Base-by-base conservation (phyloP, 2,329 filamentous ascomycete species). In the Fusarium nygamai region DNA sequence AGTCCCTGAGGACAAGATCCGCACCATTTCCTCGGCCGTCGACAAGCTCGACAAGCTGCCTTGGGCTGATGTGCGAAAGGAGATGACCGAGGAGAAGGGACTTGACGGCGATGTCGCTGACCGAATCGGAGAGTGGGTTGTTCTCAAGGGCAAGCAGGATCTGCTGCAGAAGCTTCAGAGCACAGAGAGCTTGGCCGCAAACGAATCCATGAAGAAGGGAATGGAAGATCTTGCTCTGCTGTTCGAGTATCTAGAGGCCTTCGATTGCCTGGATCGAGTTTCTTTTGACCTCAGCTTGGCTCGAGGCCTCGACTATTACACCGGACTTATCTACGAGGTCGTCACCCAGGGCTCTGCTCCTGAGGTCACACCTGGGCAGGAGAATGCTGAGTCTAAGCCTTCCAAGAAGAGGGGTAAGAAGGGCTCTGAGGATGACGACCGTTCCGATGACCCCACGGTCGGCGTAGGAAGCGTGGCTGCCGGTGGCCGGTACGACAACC, bases 41-140 rank as follows among this genome's bases (percentile, higher is more conserved):
- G 96, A 98, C 86, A 98, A 98, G 86, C 87, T 98, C 62, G 96
- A 98, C 84, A 98, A 98, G 86, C 86, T 92, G 80, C 93, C 95
- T 3, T 98, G 95, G 96, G 89, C 89, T 38, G 95, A 97, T 73
- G 96, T 98, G 61, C 91, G 92, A 82, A 93, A 93, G 82, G 95
- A 98, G 82, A 98, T 98, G 95, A 92, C 93, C 0, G 93, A 96
- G 76, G 93, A 97, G 74, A 98, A 98, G 86, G 95, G 94, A 0
- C 87, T 98, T 4, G 89, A 91, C 47, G 86, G 87, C 31, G 91
- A 90, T 20, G 90, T 96, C 36, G 96, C 96, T 53, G 95, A 98
- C 84, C 92, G 91, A 79, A 97, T 98, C 78, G 94, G 95, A 78
- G 90, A 92, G 79, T 98, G 92, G 82, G 94, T 96, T n/a, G 88